These are phyloP conservation scores for Neotropicomus parvogracilis DNA, from an alignment of 1,284 basidiomycete genomes.

Conservation along the genomic window DNA sequence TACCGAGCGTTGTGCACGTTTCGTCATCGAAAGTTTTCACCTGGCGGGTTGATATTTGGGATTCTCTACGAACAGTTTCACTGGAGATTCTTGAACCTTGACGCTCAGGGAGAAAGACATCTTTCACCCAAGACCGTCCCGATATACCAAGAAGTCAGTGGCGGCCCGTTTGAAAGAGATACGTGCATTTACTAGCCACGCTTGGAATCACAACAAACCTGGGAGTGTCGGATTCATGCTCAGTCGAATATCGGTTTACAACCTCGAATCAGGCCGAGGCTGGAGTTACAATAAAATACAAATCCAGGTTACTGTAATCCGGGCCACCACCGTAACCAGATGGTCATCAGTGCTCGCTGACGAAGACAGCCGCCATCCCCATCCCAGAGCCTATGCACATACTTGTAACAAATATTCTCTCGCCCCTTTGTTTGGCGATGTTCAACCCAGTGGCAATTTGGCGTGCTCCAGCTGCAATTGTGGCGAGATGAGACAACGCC, in stretches of 20 bases:
- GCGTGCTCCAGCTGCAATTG: conserved; percentile 68
- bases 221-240: too few relatives aligned
- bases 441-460: conserved; percentile 85
- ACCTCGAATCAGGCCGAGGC: background rate
- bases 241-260: background rate
- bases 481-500: conserved; percentile 1
- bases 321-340: too few relatives aligned
- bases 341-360: conserved; percentile 69
- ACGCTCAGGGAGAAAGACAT: conserved; percentile 44
- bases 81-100: conserved; percentile 50
- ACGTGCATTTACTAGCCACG: conserved; percentile 6
- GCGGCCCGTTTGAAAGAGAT: conserved; percentile 37
- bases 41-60: conserved; percentile 70
- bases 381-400: conserved; percentile 97
- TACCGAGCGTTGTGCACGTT: background rate
- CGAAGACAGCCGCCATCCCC: conserved; percentile 83
- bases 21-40: conserved; percentile 63
- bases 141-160: conserved; percentile 27
- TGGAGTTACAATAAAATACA: background rate
- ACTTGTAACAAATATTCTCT: conserved; percentile 80
- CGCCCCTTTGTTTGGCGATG: conserved; percentile 75
- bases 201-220: too few relatives aligned
- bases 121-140: conserved; percentile 50
- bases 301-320: too few relatives aligned
- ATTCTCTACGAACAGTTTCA: conserved; percentile 32